Percentiles rank a stretch among this genome's conserved stretches.
These are phyloP conservation scores for Pelargonium fulgidum DNA, from an alignment of 441 rosid genomes.

Conservation along the genomic window DNA sequence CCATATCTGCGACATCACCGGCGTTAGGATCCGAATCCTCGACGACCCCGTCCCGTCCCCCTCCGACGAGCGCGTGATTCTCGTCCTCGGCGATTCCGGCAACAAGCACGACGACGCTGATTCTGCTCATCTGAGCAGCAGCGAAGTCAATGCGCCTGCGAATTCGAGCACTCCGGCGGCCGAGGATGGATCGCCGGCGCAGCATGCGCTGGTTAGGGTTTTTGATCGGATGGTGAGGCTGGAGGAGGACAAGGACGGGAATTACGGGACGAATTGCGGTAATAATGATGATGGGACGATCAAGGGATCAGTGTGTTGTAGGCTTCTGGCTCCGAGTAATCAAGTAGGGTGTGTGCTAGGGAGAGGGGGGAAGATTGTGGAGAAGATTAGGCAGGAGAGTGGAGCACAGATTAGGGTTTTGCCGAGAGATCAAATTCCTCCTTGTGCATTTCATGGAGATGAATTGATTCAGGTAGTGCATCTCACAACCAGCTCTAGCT, in stretches of 20 bases:
- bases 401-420: constrained; percentile 35
- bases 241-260: constrained; percentile 31
- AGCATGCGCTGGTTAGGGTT: constrained; percentile 40
- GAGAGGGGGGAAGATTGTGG: constrained; percentile 34
- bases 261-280: background rate
- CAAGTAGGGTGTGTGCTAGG: constrained; percentile 36
- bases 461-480: constrained; percentile 41
- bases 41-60: constrained; percentile 37
- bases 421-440: constrained; percentile 39
- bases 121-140: background rate
- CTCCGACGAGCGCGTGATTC: constrained; percentile 44
- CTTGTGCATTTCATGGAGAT: constrained; percentile 41
- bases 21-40: constrained; percentile 46
- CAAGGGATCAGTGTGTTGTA: constrained; percentile 36
- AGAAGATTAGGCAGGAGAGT: constrained; percentile 43
- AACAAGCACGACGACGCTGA: constrained; percentile 11
- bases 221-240: constrained; percentile 41
- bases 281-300: constrained; percentile 21
- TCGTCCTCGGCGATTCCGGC: constrained; percentile 24
- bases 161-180: too few relatives aligned
- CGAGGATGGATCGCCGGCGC: constrained; percentile 35
- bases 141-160: too few relatives aligned
- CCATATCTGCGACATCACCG: constrained; percentile 38
- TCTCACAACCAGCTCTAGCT: too few relatives aligned
- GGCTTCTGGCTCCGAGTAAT: constrained; percentile 37